Percentiles rank a stretch among this genome's conserved stretches.
phyloP scores from a whole-genome alignment of 108 stramenopile genomes.

The Chaetoceros tenuissimus region DNA sequence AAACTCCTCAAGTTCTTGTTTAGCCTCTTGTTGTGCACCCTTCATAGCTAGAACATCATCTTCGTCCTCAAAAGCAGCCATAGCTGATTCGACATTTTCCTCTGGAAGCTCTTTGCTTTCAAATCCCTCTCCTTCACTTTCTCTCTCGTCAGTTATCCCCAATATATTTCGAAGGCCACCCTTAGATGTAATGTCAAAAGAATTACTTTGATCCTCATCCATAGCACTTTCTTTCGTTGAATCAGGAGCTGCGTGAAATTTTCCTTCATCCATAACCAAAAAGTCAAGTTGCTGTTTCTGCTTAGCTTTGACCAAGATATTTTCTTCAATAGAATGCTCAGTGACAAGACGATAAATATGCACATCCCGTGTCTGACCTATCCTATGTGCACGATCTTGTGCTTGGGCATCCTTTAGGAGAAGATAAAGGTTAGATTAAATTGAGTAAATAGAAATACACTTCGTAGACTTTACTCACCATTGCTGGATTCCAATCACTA shows the following conservation, averaged over 20 bases:
- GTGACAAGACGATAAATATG: conserved; percentile 96
- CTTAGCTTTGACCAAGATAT: conserved; percentile 91
- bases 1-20: conserved; percentile 76
- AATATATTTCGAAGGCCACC: conserved; percentile 59
- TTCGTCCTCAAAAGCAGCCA: conserved; percentile 87
- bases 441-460: neutral
- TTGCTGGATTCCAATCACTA: conserved; percentile 97
- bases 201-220: conserved; percentile 15
- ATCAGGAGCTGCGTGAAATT: conserved; percentile 58
- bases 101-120: conserved; percentile 38
- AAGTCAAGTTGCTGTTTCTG: conserved; percentile 94
- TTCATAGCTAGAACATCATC: conserved; percentile 80
- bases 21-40: conserved; percentile 67
- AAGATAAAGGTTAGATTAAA: too few relatives aligned
- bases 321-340: conserved; percentile 94
- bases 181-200: conserved; percentile 58
- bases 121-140: conserved; percentile 8
- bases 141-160: conserved; percentile 34
- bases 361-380: conserved; percentile 94
- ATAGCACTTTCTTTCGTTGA: conserved; percentile 2
- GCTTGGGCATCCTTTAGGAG: too few relatives aligned
- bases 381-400: conserved; percentile 85
- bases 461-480: conserved; percentile 86
- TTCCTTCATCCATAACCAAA: conserved; percentile 92
- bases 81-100: conserved; percentile 82